Evolutionary conservation across 441 rosid genomes (phyloP), one percentile per base, ranked within the genome.

Genomic region (Aquilaria agallochum): DNA sequence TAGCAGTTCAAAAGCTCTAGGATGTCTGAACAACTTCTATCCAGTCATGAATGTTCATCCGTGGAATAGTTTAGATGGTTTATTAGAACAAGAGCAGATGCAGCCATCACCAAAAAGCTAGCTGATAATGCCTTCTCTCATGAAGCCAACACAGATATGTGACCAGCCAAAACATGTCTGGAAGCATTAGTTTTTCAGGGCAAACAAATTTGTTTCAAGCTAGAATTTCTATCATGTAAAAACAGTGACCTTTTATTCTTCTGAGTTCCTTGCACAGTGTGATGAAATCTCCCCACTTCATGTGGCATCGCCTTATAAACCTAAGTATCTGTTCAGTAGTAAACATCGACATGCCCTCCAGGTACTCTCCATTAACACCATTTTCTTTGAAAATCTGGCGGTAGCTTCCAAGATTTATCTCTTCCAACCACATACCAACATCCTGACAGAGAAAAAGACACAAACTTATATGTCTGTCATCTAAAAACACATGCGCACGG

Each of bases 201-300:
- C 30, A 11, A 51, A 30, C 9, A 51, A 53, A 53, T 30, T 10
- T 40, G 20, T 52, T 52, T 52, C 45, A 52, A 4, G 54, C 54
- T 0, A 40, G 9, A 34, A 59, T 40, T 6, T 2, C 45, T 40
- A 40, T 40, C 9, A 40, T 4, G 45, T 40, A 27, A 56, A 56
- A 10, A 10, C 55, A 55, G 11, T 20, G 11, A 92, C 96, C 98
- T 88, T 92, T 92, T 54, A 92, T 92, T 68, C 96, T 72, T 74
- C 98, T 76, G 70, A 92, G 96, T 74, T 92, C 98, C 86, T 87
- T 89, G 66, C 98, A 89, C 58, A 92, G 83, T 0, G 91, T 92
- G 64, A 92, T 92, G 81, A 92, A 92, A 77, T 92, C 98, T 57
- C 98, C 98, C 98, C 98, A 92, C 63, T 92, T 92, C 98, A 92